Percentiles rank a stretch among this genome's conserved stretches.
Evolutionary conservation across 2,329 filamentous ascomycete species (phyloP).

Genomic region (Colletotrichum coccodes): DNA sequence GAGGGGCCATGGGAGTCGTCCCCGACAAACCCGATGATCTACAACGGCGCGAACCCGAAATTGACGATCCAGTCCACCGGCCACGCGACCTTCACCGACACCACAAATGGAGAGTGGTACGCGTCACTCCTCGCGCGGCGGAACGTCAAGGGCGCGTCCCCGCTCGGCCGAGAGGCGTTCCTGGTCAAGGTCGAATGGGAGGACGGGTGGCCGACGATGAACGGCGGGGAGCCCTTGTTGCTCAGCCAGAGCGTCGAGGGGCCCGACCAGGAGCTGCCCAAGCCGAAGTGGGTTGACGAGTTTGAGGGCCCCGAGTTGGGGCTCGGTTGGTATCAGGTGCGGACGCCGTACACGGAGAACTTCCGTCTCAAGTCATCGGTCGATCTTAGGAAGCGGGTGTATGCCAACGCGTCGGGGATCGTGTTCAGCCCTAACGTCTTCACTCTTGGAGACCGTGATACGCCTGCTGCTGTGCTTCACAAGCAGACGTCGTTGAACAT

Average conservation of each 20-base stretch:
- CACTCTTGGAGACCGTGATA: constrained; percentile 41
- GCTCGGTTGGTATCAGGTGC: constrained; percentile 24
- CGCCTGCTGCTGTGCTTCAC: constrained; percentile 39
- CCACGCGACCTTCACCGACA: constrained; percentile 36
- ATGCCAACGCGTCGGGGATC: constrained; percentile 34
- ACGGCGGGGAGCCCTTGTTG: constrained; percentile 33
- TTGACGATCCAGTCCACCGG: constrained; percentile 36
- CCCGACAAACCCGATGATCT: constrained; percentile 48
- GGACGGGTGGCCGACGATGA: constrained; percentile 38
- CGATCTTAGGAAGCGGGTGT: background rate
- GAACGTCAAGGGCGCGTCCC: constrained; percentile 31
- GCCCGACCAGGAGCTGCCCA: constrained; percentile 1
- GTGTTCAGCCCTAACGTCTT: constrained; percentile 44
- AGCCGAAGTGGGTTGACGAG: constrained; percentile 12
- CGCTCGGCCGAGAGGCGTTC: constrained; percentile 37
- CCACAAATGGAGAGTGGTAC: constrained; percentile 37
- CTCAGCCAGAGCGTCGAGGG: constrained; percentile 20
- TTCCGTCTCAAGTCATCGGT: constrained; percentile 1
- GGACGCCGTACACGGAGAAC: constrained; percentile 27
- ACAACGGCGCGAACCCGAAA: constrained; percentile 34
- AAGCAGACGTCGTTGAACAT: constrained; percentile 44
- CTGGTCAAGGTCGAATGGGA: constrained; percentile 37
- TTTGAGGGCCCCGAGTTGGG: constrained; percentile 8
- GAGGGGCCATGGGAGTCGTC: constrained; percentile 53
- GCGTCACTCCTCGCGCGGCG: constrained; percentile 36